Base-by-base conservation (phyloP, 371 early-diverging fungal genomes). In the Mucor racemosus region DNA sequence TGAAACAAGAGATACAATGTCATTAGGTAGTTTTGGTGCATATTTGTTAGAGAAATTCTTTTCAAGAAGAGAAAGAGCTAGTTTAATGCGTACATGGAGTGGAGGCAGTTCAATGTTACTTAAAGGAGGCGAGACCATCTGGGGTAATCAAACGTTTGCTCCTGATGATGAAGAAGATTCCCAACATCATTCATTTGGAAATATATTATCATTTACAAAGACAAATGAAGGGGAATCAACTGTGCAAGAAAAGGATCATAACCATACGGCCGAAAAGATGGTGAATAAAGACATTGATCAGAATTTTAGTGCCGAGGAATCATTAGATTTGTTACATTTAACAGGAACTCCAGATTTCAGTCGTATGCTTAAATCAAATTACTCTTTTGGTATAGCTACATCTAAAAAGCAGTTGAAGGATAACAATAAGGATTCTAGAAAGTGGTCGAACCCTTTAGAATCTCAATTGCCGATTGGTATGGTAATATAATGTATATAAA, bases 1-100 rank as follows among this genome's bases (percentile, higher is more conserved):
- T 65, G 98, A 98, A 75, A 91, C 90, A 65, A 84, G 92, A 53
- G 96, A 96, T 65, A 97, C 97, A 0, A 92, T 94, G 41, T 90
- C 95, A 53, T 75, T 93, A n/a, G 92, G 91, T 11, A 86, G 87
- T 13, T 84, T 95, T 74, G 91, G 89, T 58, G 86, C 90, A 7
- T 90, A 91, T 67, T 70, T 95, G 5, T 70, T 96, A 14, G 97
- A 97, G 71, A 90, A 88, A 48, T 91, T 95, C 79, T 94, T 97
- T 76, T 88, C 90, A 7, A 80, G 88, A 62, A 77, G 85, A 14
- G 94, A 97, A 67, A 84, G 95, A 11, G 86, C 90, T 2, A 85
- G 80, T 8, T 66, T 97, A 15, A 93, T 94, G 77, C 88, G 94
- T 34, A 88, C 86, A n/a, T 97, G 95, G 96, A 89, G 89, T n/a